Base-by-base conservation (phyloP, 225 moss, liverwort and hornwort species). In the Takakia lepidozioides region DNA sequence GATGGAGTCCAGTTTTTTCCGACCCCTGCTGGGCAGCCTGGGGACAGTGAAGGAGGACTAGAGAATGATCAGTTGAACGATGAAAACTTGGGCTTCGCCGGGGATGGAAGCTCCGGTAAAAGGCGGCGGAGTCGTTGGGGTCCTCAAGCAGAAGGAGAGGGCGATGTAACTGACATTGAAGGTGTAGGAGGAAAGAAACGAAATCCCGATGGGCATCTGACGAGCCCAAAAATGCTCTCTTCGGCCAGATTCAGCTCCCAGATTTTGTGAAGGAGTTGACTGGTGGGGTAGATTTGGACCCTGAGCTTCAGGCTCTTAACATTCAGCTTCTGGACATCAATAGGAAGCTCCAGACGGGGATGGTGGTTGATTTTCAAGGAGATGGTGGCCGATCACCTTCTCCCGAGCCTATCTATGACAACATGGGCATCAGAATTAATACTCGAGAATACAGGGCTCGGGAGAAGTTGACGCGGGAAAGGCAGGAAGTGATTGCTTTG, bases 201-300 rank as follows among this genome's bases (percentile, higher is more conserved):
- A 95, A 95, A 66, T 95, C 93, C 15, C 74, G 93, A 56, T 95
- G 93, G 93, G 93, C 89, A 20, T 68, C 81, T 15, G 93, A 95
- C 57, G 93, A 89, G 54, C 84, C 93, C 3, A 95, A 87, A 63
- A 56, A 65, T 3, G 69, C 75, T 5, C 66, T 87, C 21, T 76
- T 95, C 29, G 86, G 95, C 51, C 95, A 95, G 68, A 95, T 95
- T 73, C 95, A 95, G 70, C 73, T 95, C 6, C 95, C 95, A 27
- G 95, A 95, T 52, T 95, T 95, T 56, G 95, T 95, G 9, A 84
- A 89, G 34, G 95, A 95, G 67, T 72, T 95, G 19, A 95, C 95
- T 1, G 95, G 95, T 36, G 93, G 95, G 36, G 90, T 95, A 20
- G 95, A 95, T 48, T 62, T 95, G 32, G 95, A 95, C 63, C 95